Evolutionary conservation across 768 basidiomycete genomes (phyloP).

Genomic region (Suillus discolor): DNA sequence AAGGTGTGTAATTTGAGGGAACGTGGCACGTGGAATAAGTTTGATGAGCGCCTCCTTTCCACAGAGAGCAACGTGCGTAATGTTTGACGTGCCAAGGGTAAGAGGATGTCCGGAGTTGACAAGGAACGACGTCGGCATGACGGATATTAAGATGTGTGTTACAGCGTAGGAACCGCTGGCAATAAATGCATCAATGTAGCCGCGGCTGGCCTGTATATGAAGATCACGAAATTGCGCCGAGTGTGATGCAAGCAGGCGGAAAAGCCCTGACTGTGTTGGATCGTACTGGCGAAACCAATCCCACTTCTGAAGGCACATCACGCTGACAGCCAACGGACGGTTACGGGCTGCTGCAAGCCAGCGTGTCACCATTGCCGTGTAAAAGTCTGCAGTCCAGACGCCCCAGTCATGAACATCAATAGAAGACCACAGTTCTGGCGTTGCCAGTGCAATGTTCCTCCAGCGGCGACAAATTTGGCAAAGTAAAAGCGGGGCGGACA

Average conservation of each 20-base stretch:
- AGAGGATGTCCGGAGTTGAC: neutral
- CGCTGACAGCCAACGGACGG: constrained; percentile 27
- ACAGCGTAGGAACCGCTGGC: constrained; percentile 14
- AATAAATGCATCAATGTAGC: constrained; percentile 26
- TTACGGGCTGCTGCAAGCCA: constrained; percentile 25
- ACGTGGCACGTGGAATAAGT: constrained; percentile 21
- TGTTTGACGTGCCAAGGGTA: constrained; percentile 17
- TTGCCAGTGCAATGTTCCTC: constrained; percentile 28
- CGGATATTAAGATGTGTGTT: constrained; percentile 20
- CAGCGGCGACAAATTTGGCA: constrained; percentile 36
- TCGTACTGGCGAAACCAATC: neutral
- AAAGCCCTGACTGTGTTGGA: constrained; percentile 18
- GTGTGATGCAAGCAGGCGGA: constrained; percentile 26
- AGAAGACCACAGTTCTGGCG: constrained; percentile 36
- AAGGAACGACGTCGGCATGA: constrained; percentile 16
- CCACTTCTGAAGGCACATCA: constrained; percentile 7
- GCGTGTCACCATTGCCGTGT: constrained; percentile 25
- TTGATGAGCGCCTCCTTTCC: constrained; percentile 16
- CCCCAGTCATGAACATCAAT: constrained; percentile 31
- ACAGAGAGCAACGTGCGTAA: constrained; percentile 18
- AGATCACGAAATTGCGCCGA: constrained; percentile 20
- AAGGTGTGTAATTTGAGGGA: constrained; percentile 26
- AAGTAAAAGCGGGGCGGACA: constrained; percentile 33
- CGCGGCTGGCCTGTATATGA: constrained; percentile 18
- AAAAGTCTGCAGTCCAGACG: constrained; percentile 28